A percentile compares a stretch with the other conserved stretches of the same genome.
These are phyloP conservation scores for Rhodotorula babjevae DNA, from an alignment of 768 basidiomycete genomes.

Conservation along the genomic window DNA sequence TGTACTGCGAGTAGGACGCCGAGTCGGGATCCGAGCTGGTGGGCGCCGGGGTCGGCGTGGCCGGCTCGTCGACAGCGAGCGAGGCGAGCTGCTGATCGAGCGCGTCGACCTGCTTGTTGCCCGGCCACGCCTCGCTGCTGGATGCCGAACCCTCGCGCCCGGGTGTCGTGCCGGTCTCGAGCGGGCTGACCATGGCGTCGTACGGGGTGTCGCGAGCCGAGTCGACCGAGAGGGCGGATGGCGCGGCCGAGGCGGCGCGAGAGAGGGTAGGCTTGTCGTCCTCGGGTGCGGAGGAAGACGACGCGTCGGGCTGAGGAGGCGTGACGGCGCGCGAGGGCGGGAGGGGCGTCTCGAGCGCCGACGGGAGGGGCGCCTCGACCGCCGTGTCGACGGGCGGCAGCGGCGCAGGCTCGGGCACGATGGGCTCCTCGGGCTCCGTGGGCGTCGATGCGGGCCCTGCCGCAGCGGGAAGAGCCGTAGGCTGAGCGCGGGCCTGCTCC, in stretches of 20 bases:
- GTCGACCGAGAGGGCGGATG: not conserved
- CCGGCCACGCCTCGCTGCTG: conserved; percentile 15
- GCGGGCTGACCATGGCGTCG: conserved; percentile 35
- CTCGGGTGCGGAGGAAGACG: too few relatives aligned
- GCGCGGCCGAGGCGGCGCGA: conserved; percentile 17
- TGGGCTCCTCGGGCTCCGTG: too few relatives aligned
- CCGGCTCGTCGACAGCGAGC: not conserved
- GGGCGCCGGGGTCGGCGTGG: not conserved
- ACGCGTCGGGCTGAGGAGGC: not conserved
- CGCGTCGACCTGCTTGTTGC: conserved; percentile 11
- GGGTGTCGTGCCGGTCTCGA: conserved; percentile 20
- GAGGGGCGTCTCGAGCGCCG: conserved; percentile 12
- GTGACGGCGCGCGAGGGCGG: conserved; percentile 16
- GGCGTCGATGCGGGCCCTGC: too few relatives aligned
- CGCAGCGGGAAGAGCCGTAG: too few relatives aligned
- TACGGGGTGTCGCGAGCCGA: conserved; percentile 2
- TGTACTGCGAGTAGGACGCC: conserved; percentile 25
- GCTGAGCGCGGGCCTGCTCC: too few relatives aligned
- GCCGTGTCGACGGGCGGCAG: not conserved
- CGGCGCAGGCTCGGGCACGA: not conserved
- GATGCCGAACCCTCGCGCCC: not conserved
- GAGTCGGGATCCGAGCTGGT: not conserved
- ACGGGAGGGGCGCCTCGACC: not conserved
- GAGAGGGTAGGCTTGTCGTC: not conserved
- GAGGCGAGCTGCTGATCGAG: conserved; percentile 18